Percentiles rank a stretch among this genome's conserved stretches.
These are phyloP conservation scores for Nannochloropsis salina DNA, from an alignment of 108 stramenopile species.

Conservation along the genomic window DNA sequence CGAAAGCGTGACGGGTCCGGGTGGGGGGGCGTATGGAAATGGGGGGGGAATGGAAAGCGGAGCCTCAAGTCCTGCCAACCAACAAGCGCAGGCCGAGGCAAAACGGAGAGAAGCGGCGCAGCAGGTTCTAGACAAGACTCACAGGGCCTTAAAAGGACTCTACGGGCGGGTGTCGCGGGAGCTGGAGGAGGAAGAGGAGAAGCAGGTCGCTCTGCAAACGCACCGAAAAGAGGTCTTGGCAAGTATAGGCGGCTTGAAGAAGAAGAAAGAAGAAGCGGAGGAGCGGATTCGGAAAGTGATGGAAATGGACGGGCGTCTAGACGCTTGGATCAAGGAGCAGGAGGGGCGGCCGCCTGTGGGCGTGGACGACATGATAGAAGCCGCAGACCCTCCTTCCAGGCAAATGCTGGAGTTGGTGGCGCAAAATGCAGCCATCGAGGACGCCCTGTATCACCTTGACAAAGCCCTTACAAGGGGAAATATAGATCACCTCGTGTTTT, in stretches of 20 bases:
- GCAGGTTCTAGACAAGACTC: slow-evolving; percentile 28
- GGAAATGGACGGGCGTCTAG: slow-evolving; percentile 24
- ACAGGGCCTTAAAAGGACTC: slow-evolving; percentile 20
- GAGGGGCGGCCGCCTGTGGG: background rate
- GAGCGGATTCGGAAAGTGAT: slow-evolving; percentile 10
- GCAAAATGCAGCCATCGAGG: slow-evolving; percentile 55
- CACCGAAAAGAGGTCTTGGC: slow-evolving; percentile 18
- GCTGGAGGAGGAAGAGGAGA: slow-evolving; percentile 24
- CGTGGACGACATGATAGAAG: background rate
- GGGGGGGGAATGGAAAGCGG: no score
- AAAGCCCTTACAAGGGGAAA: slow-evolving; percentile 27
- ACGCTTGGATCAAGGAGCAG: slow-evolving; percentile 30
- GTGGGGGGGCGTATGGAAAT: background rate
- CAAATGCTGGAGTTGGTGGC: slow-evolving; percentile 50
- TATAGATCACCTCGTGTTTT: slow-evolving; percentile 41
- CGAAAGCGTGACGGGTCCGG: background rate
- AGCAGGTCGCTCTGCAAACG: slow-evolving; percentile 26
- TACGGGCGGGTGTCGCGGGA: slow-evolving; percentile 25
- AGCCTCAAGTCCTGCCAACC: no score
- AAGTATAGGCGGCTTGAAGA: slow-evolving; percentile 12
- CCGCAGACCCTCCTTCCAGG: slow-evolving; percentile 32
- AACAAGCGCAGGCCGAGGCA: background rate
- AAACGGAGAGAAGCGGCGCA: background rate
- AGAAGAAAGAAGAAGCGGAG: slow-evolving; percentile 32
- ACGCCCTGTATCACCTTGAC: slow-evolving; percentile 55